Evolutionary conservation across 768 basidiomycete genomes (phyloP).

Genomic region (Amanita brunnescens): DNA sequence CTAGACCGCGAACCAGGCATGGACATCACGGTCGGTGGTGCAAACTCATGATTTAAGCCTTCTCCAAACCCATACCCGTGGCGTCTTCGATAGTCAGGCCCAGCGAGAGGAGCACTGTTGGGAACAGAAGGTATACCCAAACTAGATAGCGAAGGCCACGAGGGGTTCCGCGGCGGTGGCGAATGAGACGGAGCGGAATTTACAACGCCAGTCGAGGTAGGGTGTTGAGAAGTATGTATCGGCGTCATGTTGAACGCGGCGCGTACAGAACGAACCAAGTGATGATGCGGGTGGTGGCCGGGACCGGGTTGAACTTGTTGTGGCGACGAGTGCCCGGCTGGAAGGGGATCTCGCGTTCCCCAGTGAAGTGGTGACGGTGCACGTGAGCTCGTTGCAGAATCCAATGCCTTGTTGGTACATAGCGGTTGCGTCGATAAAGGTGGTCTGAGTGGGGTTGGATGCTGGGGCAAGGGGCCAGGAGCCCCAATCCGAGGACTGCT

Average conservation of each 20-base stretch:
- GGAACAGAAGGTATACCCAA: slow-evolving; percentile 13
- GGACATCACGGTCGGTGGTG: slow-evolving; percentile 18
- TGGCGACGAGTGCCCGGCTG: background rate
- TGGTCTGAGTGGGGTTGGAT: slow-evolving; percentile 9
- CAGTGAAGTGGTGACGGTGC: slow-evolving; percentile 50
- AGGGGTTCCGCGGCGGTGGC: slow-evolving; percentile 27
- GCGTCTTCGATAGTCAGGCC: slow-evolving; percentile 4
- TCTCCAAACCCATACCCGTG: slow-evolving; percentile 9
- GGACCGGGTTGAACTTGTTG: slow-evolving; percentile 12
- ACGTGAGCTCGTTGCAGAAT: slow-evolving; percentile 46
- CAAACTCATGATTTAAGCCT: background rate
- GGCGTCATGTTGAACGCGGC: slow-evolving; percentile 92
- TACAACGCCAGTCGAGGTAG: background rate
- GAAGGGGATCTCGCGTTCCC: slow-evolving; percentile 5
- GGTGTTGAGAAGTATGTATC: slow-evolving; percentile 33
- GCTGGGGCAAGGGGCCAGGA: slow-evolving; percentile 22
- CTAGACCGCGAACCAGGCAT: slow-evolving; percentile 54
- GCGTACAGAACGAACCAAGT: slow-evolving; percentile 78
- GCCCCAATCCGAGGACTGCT: slow-evolving; percentile 47
- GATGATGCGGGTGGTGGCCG: slow-evolving; percentile 35
- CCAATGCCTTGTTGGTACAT: slow-evolving; percentile 21
- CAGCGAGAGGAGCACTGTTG: slow-evolving; percentile 12
- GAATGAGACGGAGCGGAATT: background rate
- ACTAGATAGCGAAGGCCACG: slow-evolving; percentile 22
- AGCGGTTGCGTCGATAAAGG: slow-evolving; percentile 11